phyloP scores from a whole-genome alignment of 2,329 filamentous ascomycete genomes.

The Fusarium fujikuroi region DNA sequence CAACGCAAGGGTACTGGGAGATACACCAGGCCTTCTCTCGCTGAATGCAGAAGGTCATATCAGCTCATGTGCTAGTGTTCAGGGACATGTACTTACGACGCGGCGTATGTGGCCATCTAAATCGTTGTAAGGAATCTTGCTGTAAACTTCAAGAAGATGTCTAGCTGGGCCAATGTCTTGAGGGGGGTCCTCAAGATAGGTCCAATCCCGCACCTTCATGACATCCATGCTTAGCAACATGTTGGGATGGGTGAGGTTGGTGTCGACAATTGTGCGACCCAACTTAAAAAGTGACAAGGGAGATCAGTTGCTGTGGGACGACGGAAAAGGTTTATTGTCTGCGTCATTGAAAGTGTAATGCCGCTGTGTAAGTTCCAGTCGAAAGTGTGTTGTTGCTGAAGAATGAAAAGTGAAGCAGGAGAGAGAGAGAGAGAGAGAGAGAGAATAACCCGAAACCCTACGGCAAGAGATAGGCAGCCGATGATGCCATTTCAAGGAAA shows the following conservation, averaged over 20 bases:
- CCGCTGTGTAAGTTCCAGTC: conserved; percentile 9
- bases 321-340: not conserved
- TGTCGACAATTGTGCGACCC: not conserved
- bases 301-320: conserved; percentile 5
- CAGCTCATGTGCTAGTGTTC: conserved; percentile 1
- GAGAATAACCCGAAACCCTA: conserved; percentile 19
- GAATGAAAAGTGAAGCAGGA: conserved; percentile 4
- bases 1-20: conserved; percentile 58
- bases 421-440: conserved; percentile 2
- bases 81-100: conserved; percentile 46
- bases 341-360: conserved; percentile 33
- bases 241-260: conserved; percentile 2
- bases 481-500: conserved; percentile 21
- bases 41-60: conserved; percentile 44
- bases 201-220: conserved; percentile 54
- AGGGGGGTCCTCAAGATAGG: conserved; percentile 52
- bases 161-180: conserved; percentile 51
- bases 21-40: conserved; percentile 59
- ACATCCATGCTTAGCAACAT: conserved; percentile 46
- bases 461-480: conserved; percentile 1
- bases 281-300: not conserved
- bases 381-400: not conserved
- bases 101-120: conserved; percentile 51
- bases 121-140: conserved; percentile 50
- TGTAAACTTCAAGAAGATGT: conserved; percentile 53